Evolutionary conservation across 2,329 filamentous ascomycete genomes (phyloP).

Genomic region (Fusarium sarcochroum): DNA sequence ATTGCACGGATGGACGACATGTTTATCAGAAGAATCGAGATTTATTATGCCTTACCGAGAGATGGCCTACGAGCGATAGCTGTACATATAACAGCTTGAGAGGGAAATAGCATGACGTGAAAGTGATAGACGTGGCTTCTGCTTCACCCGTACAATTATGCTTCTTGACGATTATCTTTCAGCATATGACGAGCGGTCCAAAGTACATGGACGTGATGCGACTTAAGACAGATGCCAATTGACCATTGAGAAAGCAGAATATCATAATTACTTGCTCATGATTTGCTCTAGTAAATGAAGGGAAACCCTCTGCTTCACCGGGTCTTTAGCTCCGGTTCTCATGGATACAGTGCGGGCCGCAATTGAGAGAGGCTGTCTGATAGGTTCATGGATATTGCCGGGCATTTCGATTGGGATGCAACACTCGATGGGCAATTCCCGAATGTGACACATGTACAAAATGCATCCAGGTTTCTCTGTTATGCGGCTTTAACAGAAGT

Average conservation of each 20-base stretch:
- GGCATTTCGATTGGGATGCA: not conserved
- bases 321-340: slow-evolving; percentile 16
- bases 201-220: not conserved
- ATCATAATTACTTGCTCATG: not conserved
- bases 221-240: not conserved
- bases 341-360: rapidly evolving
- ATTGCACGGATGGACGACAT: slow-evolving; percentile 17
- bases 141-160: not conserved
- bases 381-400: not conserved
- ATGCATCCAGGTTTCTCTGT: not conserved
- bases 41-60: not conserved
- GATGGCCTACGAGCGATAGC: too few species aligned
- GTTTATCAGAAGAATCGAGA: not conserved
- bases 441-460: not conserved
- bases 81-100: not conserved
- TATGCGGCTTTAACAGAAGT: not conserved
- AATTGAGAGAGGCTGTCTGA: not conserved
- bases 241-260: not conserved
- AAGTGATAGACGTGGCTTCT: not conserved
- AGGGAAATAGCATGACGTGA: not conserved
- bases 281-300: not conserved
- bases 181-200: not conserved
- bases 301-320: not conserved
- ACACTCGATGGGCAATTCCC: not conserved
- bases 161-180: not conserved